Conservation (phyloP, 2,329 filamentous ascomycete species). For the Aureobasidium musti region DNA sequence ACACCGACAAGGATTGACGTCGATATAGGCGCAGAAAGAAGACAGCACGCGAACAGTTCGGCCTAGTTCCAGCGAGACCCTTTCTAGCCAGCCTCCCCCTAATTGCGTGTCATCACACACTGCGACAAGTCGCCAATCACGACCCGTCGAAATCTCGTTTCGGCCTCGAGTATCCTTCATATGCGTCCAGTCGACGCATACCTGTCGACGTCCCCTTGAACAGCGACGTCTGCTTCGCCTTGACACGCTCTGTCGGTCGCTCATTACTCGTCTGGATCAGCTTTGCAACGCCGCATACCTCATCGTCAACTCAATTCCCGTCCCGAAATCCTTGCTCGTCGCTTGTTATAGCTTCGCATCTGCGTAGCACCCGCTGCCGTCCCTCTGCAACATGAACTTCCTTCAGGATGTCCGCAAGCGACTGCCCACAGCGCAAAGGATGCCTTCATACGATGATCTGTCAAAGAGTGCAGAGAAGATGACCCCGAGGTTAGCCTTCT, state of each 20-base stretch:
- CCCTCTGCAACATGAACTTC: slow-evolving; percentile 44
- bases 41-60: slow-evolving; percentile 16
- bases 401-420: slow-evolving; percentile 49
- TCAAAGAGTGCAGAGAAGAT: slow-evolving; percentile 48
- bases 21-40: background rate
- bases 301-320: slow-evolving; percentile 5
- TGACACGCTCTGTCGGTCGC: slow-evolving; percentile 6
- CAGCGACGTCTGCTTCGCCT: slow-evolving; percentile 24
- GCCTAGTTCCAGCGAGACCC: slow-evolving; percentile 8
- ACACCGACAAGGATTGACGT: background rate
- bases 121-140: background rate
- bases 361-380: background rate
- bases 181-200: slow-evolving; percentile 28
- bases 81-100: slow-evolving; percentile 8
- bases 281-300: slow-evolving; percentile 26
- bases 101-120: slow-evolving; percentile 21
- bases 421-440: slow-evolving; percentile 48
- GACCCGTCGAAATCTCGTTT: slow-evolving; percentile 18
- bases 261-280: slow-evolving; percentile 3
- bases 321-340: slow-evolving; percentile 1
- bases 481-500: slow-evolving; percentile 69
- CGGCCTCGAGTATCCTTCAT: slow-evolving; percentile 18
- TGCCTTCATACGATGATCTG: slow-evolving; percentile 50
- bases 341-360: background rate
- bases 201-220: slow-evolving; percentile 10